Evolutionary conservation across 116 monocot species (phyloP).

Genomic region (Thalassia testudinum): DNA sequence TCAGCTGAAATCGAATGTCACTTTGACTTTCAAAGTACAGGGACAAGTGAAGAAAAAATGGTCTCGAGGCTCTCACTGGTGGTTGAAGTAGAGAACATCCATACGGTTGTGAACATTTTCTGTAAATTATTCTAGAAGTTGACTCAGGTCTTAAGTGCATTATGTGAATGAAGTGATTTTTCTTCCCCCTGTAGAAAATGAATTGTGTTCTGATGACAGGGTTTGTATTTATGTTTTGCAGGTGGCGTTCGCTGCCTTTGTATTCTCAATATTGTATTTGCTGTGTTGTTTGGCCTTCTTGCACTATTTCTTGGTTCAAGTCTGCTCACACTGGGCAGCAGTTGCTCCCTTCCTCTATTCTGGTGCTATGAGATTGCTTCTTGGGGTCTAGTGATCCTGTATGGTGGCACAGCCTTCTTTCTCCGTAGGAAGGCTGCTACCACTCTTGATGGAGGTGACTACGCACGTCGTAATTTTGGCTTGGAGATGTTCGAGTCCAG

Average conservation of each 20-base stretch:
- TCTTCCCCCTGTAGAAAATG: too few species aligned
- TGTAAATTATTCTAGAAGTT: too few species aligned
- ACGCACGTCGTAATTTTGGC: slow-evolving; percentile 27
- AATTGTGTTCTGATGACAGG: too few species aligned
- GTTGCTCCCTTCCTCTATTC: slow-evolving; percentile 76
- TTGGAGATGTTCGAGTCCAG: slow-evolving; percentile 70
- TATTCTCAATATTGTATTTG: slow-evolving; percentile 66
- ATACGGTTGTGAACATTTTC: too few species aligned
- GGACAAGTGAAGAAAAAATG: too few species aligned
- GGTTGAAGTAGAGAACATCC: too few species aligned
- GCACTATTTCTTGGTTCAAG: slow-evolving; percentile 87
- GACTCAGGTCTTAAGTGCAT: too few species aligned
- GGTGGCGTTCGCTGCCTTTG: slow-evolving; percentile 84
- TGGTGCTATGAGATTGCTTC: slow-evolving; percentile 88
- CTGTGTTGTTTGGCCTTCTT: slow-evolving; percentile 64
- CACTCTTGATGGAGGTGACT: slow-evolving; percentile 39
- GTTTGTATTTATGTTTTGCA: slow-evolving; percentile 11
- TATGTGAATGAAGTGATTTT: too few species aligned
- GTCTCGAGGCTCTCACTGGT: too few species aligned
- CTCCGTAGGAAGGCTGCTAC: slow-evolving; percentile 57
- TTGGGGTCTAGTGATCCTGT: slow-evolving; percentile 66
- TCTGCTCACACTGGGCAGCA: slow-evolving; percentile 73
- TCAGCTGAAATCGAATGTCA: too few species aligned
- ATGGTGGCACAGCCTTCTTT: slow-evolving; percentile 68
- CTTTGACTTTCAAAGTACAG: too few species aligned